These are phyloP conservation scores for Mixia osmundae DNA, from an alignment of 1,284 basidiomycete species.

Conservation along the genomic window DNA sequence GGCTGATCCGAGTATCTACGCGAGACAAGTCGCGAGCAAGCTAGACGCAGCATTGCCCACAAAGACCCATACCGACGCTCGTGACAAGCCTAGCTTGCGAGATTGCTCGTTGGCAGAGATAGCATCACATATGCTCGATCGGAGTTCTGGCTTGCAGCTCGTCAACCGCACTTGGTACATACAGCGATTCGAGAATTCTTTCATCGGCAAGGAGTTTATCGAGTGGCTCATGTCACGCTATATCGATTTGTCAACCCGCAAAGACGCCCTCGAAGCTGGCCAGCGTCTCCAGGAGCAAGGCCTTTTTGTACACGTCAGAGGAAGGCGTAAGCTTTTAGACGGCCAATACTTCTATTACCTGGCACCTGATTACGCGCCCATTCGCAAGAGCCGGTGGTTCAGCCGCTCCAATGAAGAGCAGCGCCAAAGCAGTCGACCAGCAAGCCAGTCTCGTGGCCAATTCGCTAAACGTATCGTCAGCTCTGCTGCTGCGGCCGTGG, in stretches of 20 bases:
- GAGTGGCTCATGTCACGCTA: conserved; percentile 70
- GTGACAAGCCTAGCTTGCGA: conserved; percentile 2
- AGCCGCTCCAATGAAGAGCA: neutral
- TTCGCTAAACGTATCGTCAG: conserved; percentile 4
- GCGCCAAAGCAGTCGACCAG: neutral
- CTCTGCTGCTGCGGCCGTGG: too few species aligned
- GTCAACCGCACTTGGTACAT: conserved; percentile 54
- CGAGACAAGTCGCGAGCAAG: neutral
- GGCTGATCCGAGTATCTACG: too few species aligned
- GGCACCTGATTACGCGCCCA: too few species aligned
- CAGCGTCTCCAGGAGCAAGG: conserved; percentile 47
- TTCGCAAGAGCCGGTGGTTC: too few species aligned
- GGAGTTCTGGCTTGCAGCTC: conserved; percentile 42
- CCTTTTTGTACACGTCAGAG: conserved; percentile 30
- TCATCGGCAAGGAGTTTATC: conserved; percentile 63
- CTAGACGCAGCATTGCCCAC: neutral
- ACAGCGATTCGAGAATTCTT: conserved; percentile 43
- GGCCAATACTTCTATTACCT: too few species aligned
- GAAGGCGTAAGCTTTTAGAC: conserved; percentile 4
- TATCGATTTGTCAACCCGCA: conserved; percentile 50
- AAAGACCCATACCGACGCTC: conserved; percentile 2
- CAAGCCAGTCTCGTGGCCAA: neutral
- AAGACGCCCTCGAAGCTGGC: conserved; percentile 58
- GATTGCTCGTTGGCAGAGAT: conserved; percentile 26
- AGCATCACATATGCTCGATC: conserved; percentile 53